Percentiles rank a stretch among this genome's conserved stretches.
Conservation (phyloP, 305 asterid genomes). For the Rubia balearica region DNA sequence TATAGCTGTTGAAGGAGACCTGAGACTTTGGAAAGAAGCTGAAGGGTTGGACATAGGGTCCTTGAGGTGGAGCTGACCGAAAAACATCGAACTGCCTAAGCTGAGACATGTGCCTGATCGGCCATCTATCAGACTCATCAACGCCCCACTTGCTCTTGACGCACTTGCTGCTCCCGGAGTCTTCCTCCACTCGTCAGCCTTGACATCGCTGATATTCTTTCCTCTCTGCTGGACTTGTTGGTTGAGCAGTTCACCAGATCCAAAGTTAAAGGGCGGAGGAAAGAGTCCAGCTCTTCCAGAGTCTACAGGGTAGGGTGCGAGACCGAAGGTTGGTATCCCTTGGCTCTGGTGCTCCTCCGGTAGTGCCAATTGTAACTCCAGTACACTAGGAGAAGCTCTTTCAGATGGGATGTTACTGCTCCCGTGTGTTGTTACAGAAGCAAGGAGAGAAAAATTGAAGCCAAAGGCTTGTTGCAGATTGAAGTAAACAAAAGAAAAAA, state of each 20-base stretch:
- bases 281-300: constrained; percentile 25
- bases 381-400: constrained; percentile 16
- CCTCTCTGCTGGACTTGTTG: constrained; percentile 32
- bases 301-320: constrained; percentile 21
- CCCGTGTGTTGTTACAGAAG: too few relatives aligned
- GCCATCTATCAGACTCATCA: constrained; percentile 66
- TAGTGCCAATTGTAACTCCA: constrained; percentile 19
- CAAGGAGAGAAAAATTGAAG: too few relatives aligned
- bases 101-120: constrained; percentile 29
- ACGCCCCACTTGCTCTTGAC: constrained; percentile 16
- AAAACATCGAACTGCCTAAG: constrained; percentile 27
- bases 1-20: constrained; percentile 19
- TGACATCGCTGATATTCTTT: constrained; percentile 39
- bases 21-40: constrained; percentile 28
- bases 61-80: constrained; percentile 16
- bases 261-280: constrained; percentile 26
- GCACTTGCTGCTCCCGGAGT: constrained; percentile 17
- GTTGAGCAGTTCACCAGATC: constrained; percentile 24
- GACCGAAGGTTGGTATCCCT: constrained; percentile 11
- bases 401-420: constrained; percentile 21
- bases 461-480: too few relatives aligned
- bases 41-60: constrained; percentile 20
- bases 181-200: constrained; percentile 29
- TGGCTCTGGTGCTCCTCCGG: constrained; percentile 28
- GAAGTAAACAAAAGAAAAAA: too few relatives aligned